Conservation (phyloP, 306 rosid species). For the Begonia peltatifolia region DNA sequence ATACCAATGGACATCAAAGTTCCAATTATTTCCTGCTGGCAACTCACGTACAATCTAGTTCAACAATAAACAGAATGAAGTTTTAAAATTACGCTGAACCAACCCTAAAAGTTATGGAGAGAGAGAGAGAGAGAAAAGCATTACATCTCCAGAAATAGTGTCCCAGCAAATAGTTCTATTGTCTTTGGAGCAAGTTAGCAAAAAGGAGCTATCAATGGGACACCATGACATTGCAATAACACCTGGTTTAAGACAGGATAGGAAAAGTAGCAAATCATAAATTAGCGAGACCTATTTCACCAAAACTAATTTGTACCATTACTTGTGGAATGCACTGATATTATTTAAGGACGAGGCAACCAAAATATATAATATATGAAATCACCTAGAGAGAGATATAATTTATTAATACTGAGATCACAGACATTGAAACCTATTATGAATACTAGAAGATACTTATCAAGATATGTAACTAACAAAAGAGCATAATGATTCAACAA, state of each 20-base stretch:
- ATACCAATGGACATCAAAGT: constrained; percentile 97
- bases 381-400: too few species aligned
- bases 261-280: too few species aligned
- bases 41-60: constrained; percentile 75
- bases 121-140: constrained; percentile 1
- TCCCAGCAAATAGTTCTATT: constrained; percentile 98
- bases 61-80: constrained; percentile 10
- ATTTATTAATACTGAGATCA: too few species aligned
- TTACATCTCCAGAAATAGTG: constrained; percentile 85
- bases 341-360: too few species aligned
- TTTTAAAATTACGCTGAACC: not conserved
- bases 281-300: too few species aligned
- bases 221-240: constrained; percentile 99
- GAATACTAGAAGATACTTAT: too few species aligned
- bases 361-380: too few species aligned
- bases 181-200: constrained; percentile 92
- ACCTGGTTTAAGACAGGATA: constrained; percentile 30
- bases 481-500: too few species aligned
- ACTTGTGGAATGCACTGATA: too few species aligned
- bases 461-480: too few species aligned
- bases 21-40: constrained; percentile 94
- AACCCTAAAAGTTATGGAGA: not conserved
- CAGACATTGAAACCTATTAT: too few species aligned
- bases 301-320: too few species aligned
- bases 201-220: constrained; percentile 81